phyloP scores from a whole-genome alignment of 2,329 filamentous ascomycete genomes.

The Thielaviopsis punctulata region DNA sequence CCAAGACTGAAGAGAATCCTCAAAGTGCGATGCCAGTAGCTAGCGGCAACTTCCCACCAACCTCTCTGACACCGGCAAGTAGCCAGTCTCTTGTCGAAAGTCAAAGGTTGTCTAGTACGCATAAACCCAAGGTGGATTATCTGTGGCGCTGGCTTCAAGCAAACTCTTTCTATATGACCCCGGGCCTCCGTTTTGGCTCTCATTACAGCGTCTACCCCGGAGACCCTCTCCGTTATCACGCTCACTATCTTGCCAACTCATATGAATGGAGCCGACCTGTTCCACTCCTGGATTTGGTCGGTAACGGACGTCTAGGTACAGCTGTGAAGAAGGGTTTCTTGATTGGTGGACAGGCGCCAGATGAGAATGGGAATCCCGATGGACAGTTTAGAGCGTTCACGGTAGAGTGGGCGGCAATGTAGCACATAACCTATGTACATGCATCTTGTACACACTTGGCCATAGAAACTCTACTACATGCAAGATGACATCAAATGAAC shows the following conservation, averaged over 20 bases:
- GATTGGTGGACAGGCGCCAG: slow-evolving; percentile 49
- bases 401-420: slow-evolving; percentile 91
- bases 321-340: slow-evolving; percentile 93
- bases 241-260: slow-evolving; percentile 77
- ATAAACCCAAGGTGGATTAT: slow-evolving; percentile 27
- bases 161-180: slow-evolving; percentile 59
- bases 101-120: slow-evolving; percentile 18
- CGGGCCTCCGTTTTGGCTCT: slow-evolving; percentile 84
- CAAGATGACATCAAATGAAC: not conserved
- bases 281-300: slow-evolving; percentile 67
- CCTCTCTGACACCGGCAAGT: slow-evolving; percentile 11
- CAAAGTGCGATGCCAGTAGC: not conserved
- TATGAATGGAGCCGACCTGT: slow-evolving; percentile 80
- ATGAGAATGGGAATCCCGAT: slow-evolving; percentile 19
- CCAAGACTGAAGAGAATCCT: slow-evolving; percentile 10
- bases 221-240: slow-evolving; percentile 86
- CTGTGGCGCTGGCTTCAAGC: slow-evolving; percentile 70
- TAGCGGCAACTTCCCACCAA: not conserved
- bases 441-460: too few relatives aligned
- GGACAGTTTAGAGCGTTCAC: slow-evolving; percentile 53
- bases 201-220: slow-evolving; percentile 91
- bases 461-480: not conserved
- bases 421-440: slow-evolving; percentile 18
- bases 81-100: slow-evolving; percentile 2
- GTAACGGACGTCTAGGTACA: slow-evolving; percentile 73